phyloP scores from a whole-genome alignment of 805 yeast genomes.

The Saturnispora ahearnii region DNA sequence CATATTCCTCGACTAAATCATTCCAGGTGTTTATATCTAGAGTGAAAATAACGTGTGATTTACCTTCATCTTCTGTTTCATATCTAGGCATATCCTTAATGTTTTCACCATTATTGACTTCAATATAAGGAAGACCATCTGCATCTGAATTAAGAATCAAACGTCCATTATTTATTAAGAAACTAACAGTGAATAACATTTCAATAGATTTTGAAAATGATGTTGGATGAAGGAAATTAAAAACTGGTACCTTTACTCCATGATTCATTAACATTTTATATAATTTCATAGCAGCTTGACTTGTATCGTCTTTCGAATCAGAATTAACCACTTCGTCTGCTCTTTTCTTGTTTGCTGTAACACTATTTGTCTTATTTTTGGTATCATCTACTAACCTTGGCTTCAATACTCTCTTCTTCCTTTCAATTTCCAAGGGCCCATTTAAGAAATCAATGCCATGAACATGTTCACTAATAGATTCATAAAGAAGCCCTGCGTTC shows the following conservation, averaged over 20 bases:
- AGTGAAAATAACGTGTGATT: slow-evolving; percentile 63
- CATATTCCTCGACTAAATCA: slow-evolving; percentile 40
- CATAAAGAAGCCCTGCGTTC: slow-evolving; percentile 44
- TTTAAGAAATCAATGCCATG: slow-evolving; percentile 50
- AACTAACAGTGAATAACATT: slow-evolving; percentile 74
- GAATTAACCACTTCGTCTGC: slow-evolving; percentile 42
- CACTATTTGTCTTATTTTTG: slow-evolving; percentile 26
- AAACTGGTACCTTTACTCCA: slow-evolving; percentile 43
- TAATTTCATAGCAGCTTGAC: slow-evolving; percentile 51
- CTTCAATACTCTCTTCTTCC: slow-evolving; percentile 31
- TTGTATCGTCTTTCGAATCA: slow-evolving; percentile 47
- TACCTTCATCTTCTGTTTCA: slow-evolving; percentile 19
- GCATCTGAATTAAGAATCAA: slow-evolving; percentile 45
- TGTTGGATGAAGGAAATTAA: slow-evolving; percentile 59
- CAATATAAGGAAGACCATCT: slow-evolving; percentile 30
- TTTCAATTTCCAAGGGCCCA: slow-evolving; percentile 63
- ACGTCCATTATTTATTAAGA: slow-evolving; percentile 65
- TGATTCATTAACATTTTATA: slow-evolving; percentile 26
- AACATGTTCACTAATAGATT: slow-evolving; percentile 38
- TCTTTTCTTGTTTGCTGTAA: slow-evolving; percentile 48
- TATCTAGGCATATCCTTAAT: slow-evolving; percentile 18
- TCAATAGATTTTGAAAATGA: slow-evolving; percentile 77
- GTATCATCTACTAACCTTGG: slow-evolving; percentile 36
- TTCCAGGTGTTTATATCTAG: slow-evolving; percentile 63
- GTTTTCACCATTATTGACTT: slow-evolving; percentile 19